Evolutionary conservation across 768 basidiomycete species (phyloP), one percentile per base, ranked within the genome.

Genomic region (Russula sp.): DNA sequence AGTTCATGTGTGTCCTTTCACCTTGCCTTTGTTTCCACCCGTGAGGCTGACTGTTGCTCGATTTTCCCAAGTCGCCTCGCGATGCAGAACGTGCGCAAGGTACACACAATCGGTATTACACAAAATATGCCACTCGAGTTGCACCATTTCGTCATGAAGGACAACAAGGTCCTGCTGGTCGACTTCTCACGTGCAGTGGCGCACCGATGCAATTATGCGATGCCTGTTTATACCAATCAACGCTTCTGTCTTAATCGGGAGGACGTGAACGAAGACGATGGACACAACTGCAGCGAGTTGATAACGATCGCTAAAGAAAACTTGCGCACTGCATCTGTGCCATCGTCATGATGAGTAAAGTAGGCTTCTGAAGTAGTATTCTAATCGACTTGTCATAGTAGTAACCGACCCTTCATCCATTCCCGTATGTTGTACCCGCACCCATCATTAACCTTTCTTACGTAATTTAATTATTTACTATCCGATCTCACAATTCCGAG

Each of bases 131-230:
- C 52, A 22, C 58, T 64, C 34, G 48, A 64, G 27, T 22, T 64
- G 42, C 58, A 39, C 18, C 63, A 64, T 47, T 64, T 64, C n/a
- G 63, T 64, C 58, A 60, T 64, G 58, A 64, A 64, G n/a, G 58
- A 60, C 18, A 49, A 51, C 34, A 59, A 39, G 9, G 59, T 64
- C 22, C 40, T 64, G 11, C 54, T 64, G 1, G 34, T 64, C 54
- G 63, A 64, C 53, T 64, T 64, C 32, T 55, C 63, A 5, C 63
- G 58, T 13, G 63, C 63, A 18, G 48, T 60, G 22, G n/a, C 2
- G 13, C 63, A 64, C 20, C 54, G 59, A 31, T 64, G 63, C 48
- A 60, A 62, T 9, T 57, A 31, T 9, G 63, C 63, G 27, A 55
- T 64, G 42, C 63, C 63, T 22, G 20, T 45, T 10, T 64, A 60